Conservation (phyloP, 768 basidiomycete genomes). For the Mycena metata region DNA sequence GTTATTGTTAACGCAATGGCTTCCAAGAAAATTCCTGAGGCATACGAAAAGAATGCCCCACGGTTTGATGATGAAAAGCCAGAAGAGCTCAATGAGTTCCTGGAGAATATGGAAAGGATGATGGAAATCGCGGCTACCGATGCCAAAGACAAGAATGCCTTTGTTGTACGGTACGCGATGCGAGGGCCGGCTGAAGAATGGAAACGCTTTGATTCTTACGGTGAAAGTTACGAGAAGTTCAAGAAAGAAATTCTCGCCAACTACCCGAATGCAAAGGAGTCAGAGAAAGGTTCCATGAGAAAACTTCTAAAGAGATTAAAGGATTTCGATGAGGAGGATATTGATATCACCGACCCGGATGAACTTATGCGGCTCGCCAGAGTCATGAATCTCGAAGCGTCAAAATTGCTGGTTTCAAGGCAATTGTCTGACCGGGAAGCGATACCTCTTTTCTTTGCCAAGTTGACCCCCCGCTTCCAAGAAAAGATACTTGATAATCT, state of each 20-base stretch:
- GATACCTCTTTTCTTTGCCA: background rate
- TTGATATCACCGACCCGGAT: background rate
- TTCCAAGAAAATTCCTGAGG: constrained; percentile 16
- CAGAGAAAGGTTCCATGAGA: background rate
- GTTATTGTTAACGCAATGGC: background rate
- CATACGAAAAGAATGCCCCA: constrained; percentile 13
- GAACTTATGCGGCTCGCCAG: background rate
- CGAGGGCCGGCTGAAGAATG: background rate
- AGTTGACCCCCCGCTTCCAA: background rate
- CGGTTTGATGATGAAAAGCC: constrained; percentile 4
- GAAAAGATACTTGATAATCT: background rate
- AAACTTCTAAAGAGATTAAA: background rate
- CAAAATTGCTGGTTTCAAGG: background rate
- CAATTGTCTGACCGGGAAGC: constrained; percentile 1
- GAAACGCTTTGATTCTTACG: background rate
- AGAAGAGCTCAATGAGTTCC: constrained; percentile 7
- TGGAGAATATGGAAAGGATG: constrained; percentile 14
- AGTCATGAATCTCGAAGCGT: background rate
- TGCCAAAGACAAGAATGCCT: background rate
- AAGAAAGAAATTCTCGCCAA: constrained; percentile 19
- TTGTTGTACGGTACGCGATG: background rate
- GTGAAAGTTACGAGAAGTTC: background rate
- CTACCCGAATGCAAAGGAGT: background rate
- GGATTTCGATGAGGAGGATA: background rate
- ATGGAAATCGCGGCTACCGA: background rate